phyloP scores from a whole-genome alignment of 1,284 basidiomycete species.

The Termitomyces sp. region DNA sequence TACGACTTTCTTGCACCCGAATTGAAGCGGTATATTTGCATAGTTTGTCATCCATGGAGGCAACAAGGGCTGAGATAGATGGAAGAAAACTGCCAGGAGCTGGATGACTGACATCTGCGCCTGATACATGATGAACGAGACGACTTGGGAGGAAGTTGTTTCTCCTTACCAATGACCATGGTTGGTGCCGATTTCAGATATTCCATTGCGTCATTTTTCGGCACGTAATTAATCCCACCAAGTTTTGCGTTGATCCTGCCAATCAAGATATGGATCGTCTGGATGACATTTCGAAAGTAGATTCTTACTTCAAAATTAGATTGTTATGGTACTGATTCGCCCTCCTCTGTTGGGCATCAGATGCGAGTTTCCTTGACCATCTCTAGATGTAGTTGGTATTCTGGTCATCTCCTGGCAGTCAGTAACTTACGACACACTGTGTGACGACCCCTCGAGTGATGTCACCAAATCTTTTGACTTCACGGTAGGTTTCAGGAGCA shows the following conservation, averaged over 20 bases:
- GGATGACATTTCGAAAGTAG: neutral
- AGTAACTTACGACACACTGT: slow-evolving; percentile 32
- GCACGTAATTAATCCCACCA: slow-evolving; percentile 33
- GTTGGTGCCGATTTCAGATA: slow-evolving; percentile 21
- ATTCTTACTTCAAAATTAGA: slow-evolving; percentile 32
- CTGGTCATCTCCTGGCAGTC: neutral
- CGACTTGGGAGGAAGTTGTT: neutral
- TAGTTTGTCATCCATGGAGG: slow-evolving; percentile 27
- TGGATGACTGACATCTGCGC: slow-evolving; percentile 40
- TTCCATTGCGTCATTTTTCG: slow-evolving; percentile 20
- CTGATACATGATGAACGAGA: slow-evolving; percentile 18
- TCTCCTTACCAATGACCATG: slow-evolving; percentile 33
- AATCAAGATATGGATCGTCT: neutral
- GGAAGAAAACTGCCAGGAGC: slow-evolving; percentile 30
- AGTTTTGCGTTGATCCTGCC: slow-evolving; percentile 38
- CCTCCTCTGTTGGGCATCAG: slow-evolving; percentile 16
- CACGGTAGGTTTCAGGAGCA: slow-evolving; percentile 26
- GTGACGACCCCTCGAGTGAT: slow-evolving; percentile 28
- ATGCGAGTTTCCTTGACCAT: slow-evolving; percentile 26
- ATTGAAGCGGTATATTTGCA: slow-evolving; percentile 31
- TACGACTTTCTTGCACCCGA: slow-evolving; percentile 40
- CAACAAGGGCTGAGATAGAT: slow-evolving; percentile 34
- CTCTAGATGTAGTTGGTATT: slow-evolving; percentile 16
- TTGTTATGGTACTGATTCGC: slow-evolving; percentile 36
- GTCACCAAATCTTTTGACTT: slow-evolving; percentile 35